Evolutionary conservation across 768 basidiomycete species (phyloP).

Genomic region (Termitomyces sp.): DNA sequence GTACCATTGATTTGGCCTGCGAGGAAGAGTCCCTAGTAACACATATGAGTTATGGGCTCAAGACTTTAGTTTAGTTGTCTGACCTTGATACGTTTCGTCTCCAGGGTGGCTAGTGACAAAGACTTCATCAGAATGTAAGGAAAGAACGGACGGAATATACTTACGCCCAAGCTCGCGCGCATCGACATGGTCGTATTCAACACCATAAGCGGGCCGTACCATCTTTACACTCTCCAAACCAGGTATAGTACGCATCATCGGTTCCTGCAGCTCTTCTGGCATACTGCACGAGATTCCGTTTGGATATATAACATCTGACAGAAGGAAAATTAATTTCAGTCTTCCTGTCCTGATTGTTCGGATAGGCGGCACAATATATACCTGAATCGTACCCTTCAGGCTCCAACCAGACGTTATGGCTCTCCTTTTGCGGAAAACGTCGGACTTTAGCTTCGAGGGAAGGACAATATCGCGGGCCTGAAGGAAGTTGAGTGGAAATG

Average conservation of each 20-base stretch:
- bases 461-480: conserved; percentile 89
- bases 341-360: not conserved
- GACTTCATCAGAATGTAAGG: not conserved
- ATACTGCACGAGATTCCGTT: conserved; percentile 87
- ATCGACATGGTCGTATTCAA: conserved; percentile 90
- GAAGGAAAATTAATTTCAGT: not conserved
- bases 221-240: conserved; percentile 84
- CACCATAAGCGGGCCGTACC: conserved; percentile 83
- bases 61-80: not conserved
- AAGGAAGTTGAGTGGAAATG: not conserved
- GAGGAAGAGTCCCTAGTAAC: conserved; percentile 67
- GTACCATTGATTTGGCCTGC: conserved; percentile 93
- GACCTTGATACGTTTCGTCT: conserved; percentile 80
- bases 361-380: conserved; percentile 18
- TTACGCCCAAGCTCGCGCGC: conserved; percentile 71
- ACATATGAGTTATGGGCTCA: too few species aligned
- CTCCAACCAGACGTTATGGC: conserved; percentile 83
- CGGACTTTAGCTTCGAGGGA: conserved; percentile 85
- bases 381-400: conserved; percentile 91
- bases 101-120: conserved; percentile 57
- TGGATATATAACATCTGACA: conserved; percentile 77
- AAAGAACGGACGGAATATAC: conserved; percentile 19
- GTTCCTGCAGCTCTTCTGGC: conserved; percentile 79
- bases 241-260: conserved; percentile 78
- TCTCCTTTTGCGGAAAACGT: conserved; percentile 65